These are phyloP conservation scores for Mesembryanthemum crystallinum DNA, from an alignment of 148 eudicot genomes.

Conservation along the genomic window DNA sequence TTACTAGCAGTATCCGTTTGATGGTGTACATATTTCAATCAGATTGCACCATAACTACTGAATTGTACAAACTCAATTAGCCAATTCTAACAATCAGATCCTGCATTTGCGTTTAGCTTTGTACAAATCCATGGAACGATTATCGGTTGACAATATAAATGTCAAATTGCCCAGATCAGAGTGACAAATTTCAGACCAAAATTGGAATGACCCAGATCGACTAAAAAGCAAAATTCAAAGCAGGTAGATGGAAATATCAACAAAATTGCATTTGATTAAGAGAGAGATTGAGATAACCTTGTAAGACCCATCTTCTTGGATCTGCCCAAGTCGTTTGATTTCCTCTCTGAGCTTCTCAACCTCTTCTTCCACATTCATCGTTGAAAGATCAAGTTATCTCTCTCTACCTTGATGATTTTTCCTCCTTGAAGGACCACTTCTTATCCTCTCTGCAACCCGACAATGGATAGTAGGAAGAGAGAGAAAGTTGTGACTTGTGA, in stretches of 20 bases:
- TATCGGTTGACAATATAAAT: background rate
- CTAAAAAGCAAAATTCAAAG: background rate
- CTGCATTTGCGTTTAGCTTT: background rate
- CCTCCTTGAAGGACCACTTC: background rate
- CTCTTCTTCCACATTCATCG: slow-evolving; percentile 93
- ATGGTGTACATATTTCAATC: background rate
- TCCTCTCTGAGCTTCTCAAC: slow-evolving; percentile 75
- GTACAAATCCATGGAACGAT: no score
- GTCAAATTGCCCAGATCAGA: slow-evolving; percentile 7
- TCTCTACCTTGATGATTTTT: background rate
- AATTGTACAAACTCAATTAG: background rate
- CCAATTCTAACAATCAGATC: slow-evolving; percentile 3
- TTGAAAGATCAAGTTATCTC: slow-evolving; percentile 2
- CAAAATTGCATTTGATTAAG: background rate
- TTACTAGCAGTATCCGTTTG: background rate
- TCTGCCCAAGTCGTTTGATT: slow-evolving; percentile 81
- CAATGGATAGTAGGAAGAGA: background rate
- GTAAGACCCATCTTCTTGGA: slow-evolving; percentile 87
- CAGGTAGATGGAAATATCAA: background rate
- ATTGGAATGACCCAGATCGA: slow-evolving; percentile 12
- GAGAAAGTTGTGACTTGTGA: background rate
- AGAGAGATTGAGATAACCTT: slow-evolving; percentile 39
- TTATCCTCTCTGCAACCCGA: background rate
- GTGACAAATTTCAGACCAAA: background rate
- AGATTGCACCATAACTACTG: background rate